Base-by-base conservation (phyloP, 495 filamentous ascomycete genomes). In the Neurospora terricola region DNA sequence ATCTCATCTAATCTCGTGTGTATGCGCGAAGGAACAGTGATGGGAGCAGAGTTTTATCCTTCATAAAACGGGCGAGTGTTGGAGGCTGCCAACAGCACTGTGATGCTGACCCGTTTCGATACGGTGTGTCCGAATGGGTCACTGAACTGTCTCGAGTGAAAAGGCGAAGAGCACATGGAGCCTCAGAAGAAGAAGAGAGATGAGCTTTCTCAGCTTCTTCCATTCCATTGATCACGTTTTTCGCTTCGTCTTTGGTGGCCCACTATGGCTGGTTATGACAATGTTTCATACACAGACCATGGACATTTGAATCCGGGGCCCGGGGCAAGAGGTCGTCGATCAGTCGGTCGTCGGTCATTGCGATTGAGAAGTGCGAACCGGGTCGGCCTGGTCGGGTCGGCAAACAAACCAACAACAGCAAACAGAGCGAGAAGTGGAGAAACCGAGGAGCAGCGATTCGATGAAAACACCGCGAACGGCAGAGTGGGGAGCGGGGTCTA, bases 291-390 rank as follows among this genome's bases (percentile, higher is more conserved):
- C n/a, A 48, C n/a, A 23, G 45, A 48, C 43, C 43, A 48, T 59
- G 14, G 54, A 34, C 54, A 66, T 34, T 34, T 66, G 54, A 66
- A 66, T 66, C 54, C 27, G 54, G 54, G 54, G 27, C 14, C 54
- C 54, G 45, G 45, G 40, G 40, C 54, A 62, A 62, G 27, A 62
- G 54, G 54, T 62, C 27, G 54, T 62, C 54, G 54, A 62, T 62
- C 54, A 16, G 54, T 66, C 54, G 54, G 54, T 9, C 27, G 54
- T 66, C 54, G 54, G 54, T 66, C 54, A 62, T 75, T 72, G 73
- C 72, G 73, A 54, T 39, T 68, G 38, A 76, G 70, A 72, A 72
- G 73, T 34, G 68, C 54, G 23, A 59, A 30, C 38, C 30, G 73
- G 12, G 71, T 62, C 39, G 70, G 38, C 43, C 59, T 69, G 73